Evolutionary conservation across 345 rosid genomes (phyloP).

Genomic region (Populus euphratica): DNA sequence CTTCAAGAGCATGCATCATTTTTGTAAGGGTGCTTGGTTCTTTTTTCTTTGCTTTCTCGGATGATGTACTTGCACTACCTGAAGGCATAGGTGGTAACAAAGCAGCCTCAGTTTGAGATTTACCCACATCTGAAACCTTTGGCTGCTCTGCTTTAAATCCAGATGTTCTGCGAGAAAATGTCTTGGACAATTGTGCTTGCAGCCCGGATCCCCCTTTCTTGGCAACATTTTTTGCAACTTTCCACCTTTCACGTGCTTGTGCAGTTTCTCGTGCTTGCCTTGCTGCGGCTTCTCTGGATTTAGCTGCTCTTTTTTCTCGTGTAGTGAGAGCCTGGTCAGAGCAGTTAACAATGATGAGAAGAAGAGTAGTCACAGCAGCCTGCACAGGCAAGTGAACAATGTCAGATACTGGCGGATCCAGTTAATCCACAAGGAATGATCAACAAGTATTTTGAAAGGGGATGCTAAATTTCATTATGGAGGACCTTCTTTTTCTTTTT

Average conservation of each 20-base stretch:
- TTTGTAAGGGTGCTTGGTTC: conserved; percentile 52
- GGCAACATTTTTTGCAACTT: conserved; percentile 54
- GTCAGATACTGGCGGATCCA: neutral
- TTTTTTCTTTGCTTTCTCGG: conserved; percentile 45
- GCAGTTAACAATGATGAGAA: conserved; percentile 34
- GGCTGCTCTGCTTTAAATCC: conserved; percentile 20
- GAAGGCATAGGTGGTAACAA: conserved; percentile 20
- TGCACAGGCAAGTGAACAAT: conserved; percentile 7
- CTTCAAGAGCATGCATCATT: conserved; percentile 59
- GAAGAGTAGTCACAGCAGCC: conserved; percentile 19
- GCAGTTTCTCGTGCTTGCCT: conserved; percentile 78
- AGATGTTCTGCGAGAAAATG: conserved; percentile 67
- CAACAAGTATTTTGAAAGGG: neutral
- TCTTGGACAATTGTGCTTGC: conserved; percentile 55
- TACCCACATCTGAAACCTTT: conserved; percentile 15
- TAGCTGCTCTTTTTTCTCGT: conserved; percentile 27
- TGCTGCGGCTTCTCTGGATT: conserved; percentile 55
- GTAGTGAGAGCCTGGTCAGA: conserved; percentile 32
- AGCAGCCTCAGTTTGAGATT: conserved; percentile 14
- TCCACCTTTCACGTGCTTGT: conserved; percentile 91
- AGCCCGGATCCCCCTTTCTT: conserved; percentile 53
- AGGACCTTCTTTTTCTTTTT: neutral
- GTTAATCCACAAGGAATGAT: neutral
- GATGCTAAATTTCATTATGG: neutral
- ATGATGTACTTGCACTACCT: conserved; percentile 20